Evolutionary conservation across 805 yeast genomes (phyloP).

Genomic region (Tetrapisispora pingtungensis): DNA sequence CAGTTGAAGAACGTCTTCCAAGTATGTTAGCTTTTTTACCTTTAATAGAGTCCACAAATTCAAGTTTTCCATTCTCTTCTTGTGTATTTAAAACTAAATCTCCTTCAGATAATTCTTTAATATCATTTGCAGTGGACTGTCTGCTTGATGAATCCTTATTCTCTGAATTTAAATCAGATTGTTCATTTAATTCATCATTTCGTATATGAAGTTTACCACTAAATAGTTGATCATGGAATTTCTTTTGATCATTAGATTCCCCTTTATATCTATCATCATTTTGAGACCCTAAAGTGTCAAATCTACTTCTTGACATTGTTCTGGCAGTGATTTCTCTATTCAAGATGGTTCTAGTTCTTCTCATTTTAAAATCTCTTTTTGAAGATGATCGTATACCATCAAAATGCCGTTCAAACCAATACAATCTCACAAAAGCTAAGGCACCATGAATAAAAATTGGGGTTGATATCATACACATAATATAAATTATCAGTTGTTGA

Average conservation of each 20-base stretch:
- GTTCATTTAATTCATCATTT: conserved; percentile 16
- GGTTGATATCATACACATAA: conserved; percentile 57
- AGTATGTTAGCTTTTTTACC: conserved; percentile 23
- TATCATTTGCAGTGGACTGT: neutral
- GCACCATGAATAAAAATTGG: conserved; percentile 84
- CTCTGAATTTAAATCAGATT: neutral
- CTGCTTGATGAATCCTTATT: neutral
- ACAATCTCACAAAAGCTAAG: conserved; percentile 65
- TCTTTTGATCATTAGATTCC: conserved; percentile 6
- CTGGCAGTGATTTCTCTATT: conserved; percentile 26
- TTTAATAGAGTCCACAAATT: conserved; percentile 4
- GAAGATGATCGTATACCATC: conserved; percentile 72
- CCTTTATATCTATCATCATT: neutral
- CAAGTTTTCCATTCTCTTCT: neutral
- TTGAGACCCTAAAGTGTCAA: neutral
- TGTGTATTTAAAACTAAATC: neutral
- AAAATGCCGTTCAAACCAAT: conserved; percentile 83
- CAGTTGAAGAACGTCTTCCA: conserved; percentile 30
- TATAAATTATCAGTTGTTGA: conserved; percentile 70
- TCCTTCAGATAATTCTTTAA: neutral
- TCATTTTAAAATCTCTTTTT: conserved; percentile 68
- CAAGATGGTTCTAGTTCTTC: conserved; percentile 45
- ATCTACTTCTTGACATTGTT: conserved; percentile 10
- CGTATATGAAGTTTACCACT: conserved; percentile 29
- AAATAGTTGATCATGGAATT: conserved; percentile 28